Base-by-base conservation (phyloP, 2,329 filamentous ascomycete species). In the Shiraia sp. region DNA sequence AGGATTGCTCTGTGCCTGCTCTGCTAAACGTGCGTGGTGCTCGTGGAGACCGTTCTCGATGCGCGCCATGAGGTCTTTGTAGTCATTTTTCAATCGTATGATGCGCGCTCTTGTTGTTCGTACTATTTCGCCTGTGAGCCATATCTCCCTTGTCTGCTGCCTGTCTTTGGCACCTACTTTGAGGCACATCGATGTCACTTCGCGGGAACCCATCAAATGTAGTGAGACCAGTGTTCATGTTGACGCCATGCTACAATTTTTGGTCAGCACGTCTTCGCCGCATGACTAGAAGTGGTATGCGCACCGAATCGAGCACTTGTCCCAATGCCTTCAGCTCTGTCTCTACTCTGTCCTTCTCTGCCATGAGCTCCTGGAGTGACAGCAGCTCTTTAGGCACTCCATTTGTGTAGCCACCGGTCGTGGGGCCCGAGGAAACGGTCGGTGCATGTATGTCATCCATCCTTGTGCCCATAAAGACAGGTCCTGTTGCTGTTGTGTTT, bases 181-280 rank as follows among this genome's bases (percentile, higher is more conserved):
- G 92, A 17, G 93, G 87, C 49, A 99, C 87, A 68, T 99, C 93
- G 51, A 99, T 85, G 70, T 99, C 93, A 59, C 88, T 86, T 65
- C 93, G 82, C 23, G 93, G 93, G 66, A 89, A 99, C 33, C 93
- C 93, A 71, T 97, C 93, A 47, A 84, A 81, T 10, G 92, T 96
- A 16, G 90, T 82, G 27, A 99, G 81, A 43, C 83, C 79, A 6
- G 93, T 96, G 59, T 86, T 85, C 93, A 99, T 99, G 60, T 87
- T 85, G 38, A 96, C 92, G 31, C 87, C 85, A 75, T 97, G 92
- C 91, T 96, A 59, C n/a, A 52, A 17, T 22, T 46, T 30, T 10
- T 41, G 14, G 36, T 63, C 27, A 62, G 59, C 34, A 3, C 3
- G 10, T 17, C 13, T 19, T 31, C 10, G 8, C 12, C 8, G 23